A percentile compares a stretch with the other conserved stretches of the same genome.
phyloP scores from a whole-genome alignment of 2,329 filamentous ascomycete species.

The Fusarium illudens region DNA sequence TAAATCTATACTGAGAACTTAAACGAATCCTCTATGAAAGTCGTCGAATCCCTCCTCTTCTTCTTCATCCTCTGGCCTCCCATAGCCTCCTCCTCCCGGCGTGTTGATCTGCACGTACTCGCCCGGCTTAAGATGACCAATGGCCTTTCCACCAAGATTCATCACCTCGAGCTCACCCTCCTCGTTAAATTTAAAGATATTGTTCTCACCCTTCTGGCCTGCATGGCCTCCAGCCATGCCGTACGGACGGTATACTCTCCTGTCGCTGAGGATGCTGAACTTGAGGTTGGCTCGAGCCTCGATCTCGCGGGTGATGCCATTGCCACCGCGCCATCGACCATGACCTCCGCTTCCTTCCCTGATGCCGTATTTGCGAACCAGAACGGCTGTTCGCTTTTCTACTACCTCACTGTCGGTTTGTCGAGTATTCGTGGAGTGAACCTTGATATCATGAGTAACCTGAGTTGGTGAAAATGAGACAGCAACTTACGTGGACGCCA shows the following conservation, averaged over 20 bases:
- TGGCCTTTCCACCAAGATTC: constrained; percentile 41
- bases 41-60: constrained; percentile 1
- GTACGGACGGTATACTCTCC: constrained; percentile 47
- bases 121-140: constrained; percentile 44
- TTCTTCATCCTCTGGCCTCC: neutral
- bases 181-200: constrained; percentile 42
- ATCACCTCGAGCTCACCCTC: constrained; percentile 35
- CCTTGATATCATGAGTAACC: constrained; percentile 46
- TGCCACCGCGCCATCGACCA: constrained; percentile 45
- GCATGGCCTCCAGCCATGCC: constrained; percentile 46
- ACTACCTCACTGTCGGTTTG: constrained; percentile 85
- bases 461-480: constrained; percentile 47
- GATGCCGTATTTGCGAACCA: constrained; percentile 46
- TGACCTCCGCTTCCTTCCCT: constrained; percentile 43
- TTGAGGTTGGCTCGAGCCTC: constrained; percentile 46
- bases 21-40: constrained; percentile 18
- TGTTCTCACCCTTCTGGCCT: constrained; percentile 42
- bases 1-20: too few species aligned
- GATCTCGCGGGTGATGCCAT: constrained; percentile 48
- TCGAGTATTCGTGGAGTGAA: constrained; percentile 85
- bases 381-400: constrained; percentile 48
- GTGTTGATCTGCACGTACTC: constrained; percentile 50
- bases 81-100: constrained; percentile 47
- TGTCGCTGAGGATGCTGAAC: constrained; percentile 49
- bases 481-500: constrained; percentile 70